Evolutionary conservation across 768 basidiomycete genomes (phyloP).

Genomic region (Suillus discolor): DNA sequence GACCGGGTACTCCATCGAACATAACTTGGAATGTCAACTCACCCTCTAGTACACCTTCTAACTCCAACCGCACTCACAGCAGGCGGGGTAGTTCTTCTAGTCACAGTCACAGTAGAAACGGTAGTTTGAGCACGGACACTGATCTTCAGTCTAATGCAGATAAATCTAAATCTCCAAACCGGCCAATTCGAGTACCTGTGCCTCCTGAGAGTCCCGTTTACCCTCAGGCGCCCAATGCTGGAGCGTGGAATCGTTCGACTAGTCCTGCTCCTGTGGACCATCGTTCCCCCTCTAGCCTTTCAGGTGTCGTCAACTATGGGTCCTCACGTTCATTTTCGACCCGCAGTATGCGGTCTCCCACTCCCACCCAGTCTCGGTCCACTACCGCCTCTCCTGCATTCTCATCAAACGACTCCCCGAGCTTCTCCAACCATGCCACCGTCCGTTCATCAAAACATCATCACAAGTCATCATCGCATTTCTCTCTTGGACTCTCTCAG

Average conservation of each 20-base stretch:
- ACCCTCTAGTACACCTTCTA: constrained; percentile 28
- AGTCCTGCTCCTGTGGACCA: constrained; percentile 37
- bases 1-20: constrained; percentile 69
- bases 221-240: constrained; percentile 29
- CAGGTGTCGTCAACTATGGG: constrained; percentile 48
- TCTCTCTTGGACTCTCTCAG: constrained; percentile 52
- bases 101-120: constrained; percentile 59
- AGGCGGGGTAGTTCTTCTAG: constrained; percentile 31
- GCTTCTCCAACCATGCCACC: constrained; percentile 36
- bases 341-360: constrained; percentile 56
- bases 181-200: constrained; percentile 56
- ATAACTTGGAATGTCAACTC: constrained; percentile 64
- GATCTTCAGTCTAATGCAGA: constrained; percentile 29
- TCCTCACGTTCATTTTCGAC: constrained; percentile 45
- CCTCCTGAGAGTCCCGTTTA: constrained; percentile 62
- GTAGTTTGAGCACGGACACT: constrained; percentile 53
- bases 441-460: constrained; percentile 58
- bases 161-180: constrained; percentile 45
- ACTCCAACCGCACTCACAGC: constrained; percentile 30
- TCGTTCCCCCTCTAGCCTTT: constrained; percentile 49
- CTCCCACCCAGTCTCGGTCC: constrained; percentile 69
- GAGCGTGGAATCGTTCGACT: constrained; percentile 31
- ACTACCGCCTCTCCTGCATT: constrained; percentile 53
- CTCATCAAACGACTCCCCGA: constrained; percentile 29
- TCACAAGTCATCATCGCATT: constrained; percentile 49